These are phyloP conservation scores for Tricharina praecox DNA, from an alignment of 495 filamentous ascomycete genomes.

Conservation along the genomic window DNA sequence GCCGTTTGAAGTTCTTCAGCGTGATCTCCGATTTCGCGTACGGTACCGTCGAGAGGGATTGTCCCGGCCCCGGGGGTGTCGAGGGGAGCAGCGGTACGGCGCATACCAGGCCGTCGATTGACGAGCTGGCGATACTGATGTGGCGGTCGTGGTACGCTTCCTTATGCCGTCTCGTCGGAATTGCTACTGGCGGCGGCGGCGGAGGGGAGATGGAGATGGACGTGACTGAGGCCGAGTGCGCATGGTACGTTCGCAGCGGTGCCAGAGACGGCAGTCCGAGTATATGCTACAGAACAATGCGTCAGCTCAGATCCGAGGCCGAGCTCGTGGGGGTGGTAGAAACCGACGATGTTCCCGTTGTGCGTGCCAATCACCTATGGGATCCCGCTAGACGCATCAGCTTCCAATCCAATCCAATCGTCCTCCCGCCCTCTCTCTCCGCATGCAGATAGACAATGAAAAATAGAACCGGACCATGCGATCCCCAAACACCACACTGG, in stretches of 20 bases:
- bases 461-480: slow-evolving; percentile 50
- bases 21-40: slow-evolving; percentile 54
- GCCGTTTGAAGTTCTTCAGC: slow-evolving; percentile 81
- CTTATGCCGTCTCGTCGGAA: slow-evolving; percentile 33
- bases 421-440: too few species aligned
- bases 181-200: slow-evolving; percentile 50
- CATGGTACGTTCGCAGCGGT: slow-evolving; percentile 65
- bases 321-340: background rate
- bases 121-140: slow-evolving; percentile 69
- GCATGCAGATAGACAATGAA: background rate
- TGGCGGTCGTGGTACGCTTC: slow-evolving; percentile 33
- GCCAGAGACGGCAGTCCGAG: slow-evolving; percentile 65
- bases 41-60: slow-evolving; percentile 16
- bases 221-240: slow-evolving; percentile 79
- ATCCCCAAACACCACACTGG: slow-evolving; percentile 76
- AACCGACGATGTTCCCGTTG: slow-evolving; percentile 84
- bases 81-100: slow-evolving; percentile 61
- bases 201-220: slow-evolving; percentile 80
- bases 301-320: background rate
- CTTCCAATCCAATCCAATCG: slow-evolving; percentile 4
- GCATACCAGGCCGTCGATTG: slow-evolving; percentile 89
- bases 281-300: slow-evolving; percentile 45
- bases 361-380: slow-evolving; percentile 78
- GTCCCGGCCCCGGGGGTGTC: slow-evolving; percentile 28
- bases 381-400: slow-evolving; percentile 9